Evolutionary conservation across 148 eudicot species (phyloP).

Genomic region (Vaccinium corymbosum): DNA sequence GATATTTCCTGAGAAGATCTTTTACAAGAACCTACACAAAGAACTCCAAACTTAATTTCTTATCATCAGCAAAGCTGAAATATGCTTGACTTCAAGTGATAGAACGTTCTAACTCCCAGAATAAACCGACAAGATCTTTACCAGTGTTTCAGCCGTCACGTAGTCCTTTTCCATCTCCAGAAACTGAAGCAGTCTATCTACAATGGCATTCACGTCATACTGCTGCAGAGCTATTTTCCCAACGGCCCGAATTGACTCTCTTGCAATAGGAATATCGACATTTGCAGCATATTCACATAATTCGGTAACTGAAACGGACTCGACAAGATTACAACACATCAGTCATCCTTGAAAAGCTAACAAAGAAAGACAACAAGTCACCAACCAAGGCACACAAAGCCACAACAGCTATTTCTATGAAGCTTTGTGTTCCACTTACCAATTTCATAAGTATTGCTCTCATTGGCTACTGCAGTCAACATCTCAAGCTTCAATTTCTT

Average conservation of each 20-base stretch:
- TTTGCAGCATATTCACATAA: constrained; percentile 97
- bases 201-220: constrained; percentile 99
- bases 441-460: constrained; percentile 91
- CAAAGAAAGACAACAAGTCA: neutral
- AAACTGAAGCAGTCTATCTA: constrained; percentile 97
- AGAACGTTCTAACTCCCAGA: neutral
- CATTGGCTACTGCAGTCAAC: constrained; percentile 97
- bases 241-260: constrained; percentile 97
- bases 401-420: constrained; percentile 11
- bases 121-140: constrained; percentile 28
- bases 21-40: constrained; percentile 84
- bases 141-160: constrained; percentile 98
- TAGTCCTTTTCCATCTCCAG: constrained; percentile 98
- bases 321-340: constrained; percentile 21
- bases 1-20: constrained; percentile 97
- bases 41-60: constrained; percentile 6
- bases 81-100: neutral
- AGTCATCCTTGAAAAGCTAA: constrained; percentile 18
- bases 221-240: constrained; percentile 98
- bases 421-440: constrained; percentile 37
- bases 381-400: constrained; percentile 2
- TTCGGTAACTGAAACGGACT: constrained; percentile 75
- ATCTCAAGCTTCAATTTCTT: constrained; percentile 98
- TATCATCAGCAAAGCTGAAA: neutral
- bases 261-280: constrained; percentile 93